phyloP scores from a whole-genome alignment of 2,329 filamentous ascomycete genomes.

The Fusarium metavorans region DNA sequence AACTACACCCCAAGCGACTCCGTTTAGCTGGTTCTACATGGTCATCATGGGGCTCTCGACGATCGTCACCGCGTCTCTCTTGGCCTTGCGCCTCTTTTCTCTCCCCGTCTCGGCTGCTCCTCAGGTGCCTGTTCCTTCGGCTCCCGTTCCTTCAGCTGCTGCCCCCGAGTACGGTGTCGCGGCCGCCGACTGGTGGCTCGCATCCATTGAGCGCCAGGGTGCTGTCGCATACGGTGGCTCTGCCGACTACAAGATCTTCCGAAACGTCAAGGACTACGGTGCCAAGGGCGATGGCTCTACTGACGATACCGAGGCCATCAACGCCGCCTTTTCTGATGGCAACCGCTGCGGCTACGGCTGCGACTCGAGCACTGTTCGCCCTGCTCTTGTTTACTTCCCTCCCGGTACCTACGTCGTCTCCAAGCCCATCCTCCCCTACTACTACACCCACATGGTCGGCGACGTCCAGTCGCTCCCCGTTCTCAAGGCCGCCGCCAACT shows the following conservation, averaged over 20 bases:
- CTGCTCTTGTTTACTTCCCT: slow-evolving; percentile 92
- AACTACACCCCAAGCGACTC: slow-evolving; percentile 28
- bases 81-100: slow-evolving; percentile 58
- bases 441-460: slow-evolving; percentile 94
- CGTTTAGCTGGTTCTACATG: slow-evolving; percentile 51
- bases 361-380: slow-evolving; percentile 84
- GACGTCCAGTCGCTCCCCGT: slow-evolving; percentile 79
- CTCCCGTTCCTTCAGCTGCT: slow-evolving; percentile 26
- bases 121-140: slow-evolving; percentile 25
- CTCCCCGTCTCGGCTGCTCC: slow-evolving; percentile 43
- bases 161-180: slow-evolving; percentile 22
- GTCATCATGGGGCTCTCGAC: slow-evolving; percentile 62
- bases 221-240: slow-evolving; percentile 66
- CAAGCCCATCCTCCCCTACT: slow-evolving; percentile 83
- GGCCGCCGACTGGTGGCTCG: slow-evolving; percentile 74
- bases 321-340: slow-evolving; percentile 81
- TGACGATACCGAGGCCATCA: slow-evolving; percentile 92
- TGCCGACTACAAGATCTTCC: slow-evolving; percentile 76
- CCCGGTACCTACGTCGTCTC: slow-evolving; percentile 87
- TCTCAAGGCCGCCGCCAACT: slow-evolving; percentile 78
- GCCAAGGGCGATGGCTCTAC: slow-evolving; percentile 75
- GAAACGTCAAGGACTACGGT: slow-evolving; percentile 82
- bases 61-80: slow-evolving; percentile 55
- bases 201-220: slow-evolving; percentile 76
- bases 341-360: slow-evolving; percentile 84